Base-by-base conservation (phyloP, 73 alveolate species). In the Paramecium caudatum region DNA sequence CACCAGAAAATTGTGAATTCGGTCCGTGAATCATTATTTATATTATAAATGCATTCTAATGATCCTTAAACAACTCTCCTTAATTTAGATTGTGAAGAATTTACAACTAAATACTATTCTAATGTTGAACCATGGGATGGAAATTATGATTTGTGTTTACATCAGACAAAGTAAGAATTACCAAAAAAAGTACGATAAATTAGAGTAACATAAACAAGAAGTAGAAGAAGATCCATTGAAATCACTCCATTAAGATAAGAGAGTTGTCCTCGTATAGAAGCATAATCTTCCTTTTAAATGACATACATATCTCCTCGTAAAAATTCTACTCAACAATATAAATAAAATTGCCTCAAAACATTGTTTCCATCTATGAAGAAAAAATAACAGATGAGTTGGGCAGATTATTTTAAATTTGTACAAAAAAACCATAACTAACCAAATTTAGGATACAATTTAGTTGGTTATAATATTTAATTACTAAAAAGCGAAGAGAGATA, bases 11-110 rank as follows among this genome's bases (percentile, higher is more conserved):
- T 21, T 45, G 5, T 6, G 88, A 37, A 39, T 74, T 74, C 16
- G 88, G 88, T 15, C 88, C 88, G 37, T 74, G 88, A 74, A 36
- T 74, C 88, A 74, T 74, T 41, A 37, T 74, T n/a, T n/a, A 55
- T 55, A 27, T 48, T 23, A 55, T 55, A 27, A 55, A 55, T 55
- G 80, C 13, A 19, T 55, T 55, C 12, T 55, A 55, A 55, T 55
- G 80, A 55, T 55, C 80, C 80, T 4, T 55, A 55, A 55, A 27
- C 30, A 27, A 55, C 80, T 27, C 30, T 55, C 23, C 80, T 55
- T 27, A 55, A 55, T 55, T 27, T 55, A 12, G 80, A 55, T 10
- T 37, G 30, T 55, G 80, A 43, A 55, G 45, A 7, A 55, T 55
- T 5, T 27, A 23, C 46, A 55, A 55, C 1, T 27, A 55, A 25